These are phyloP conservation scores for Phaeomoniella chlamydospora DNA, from an alignment of 2,329 filamentous ascomycete genomes.

Conservation along the genomic window DNA sequence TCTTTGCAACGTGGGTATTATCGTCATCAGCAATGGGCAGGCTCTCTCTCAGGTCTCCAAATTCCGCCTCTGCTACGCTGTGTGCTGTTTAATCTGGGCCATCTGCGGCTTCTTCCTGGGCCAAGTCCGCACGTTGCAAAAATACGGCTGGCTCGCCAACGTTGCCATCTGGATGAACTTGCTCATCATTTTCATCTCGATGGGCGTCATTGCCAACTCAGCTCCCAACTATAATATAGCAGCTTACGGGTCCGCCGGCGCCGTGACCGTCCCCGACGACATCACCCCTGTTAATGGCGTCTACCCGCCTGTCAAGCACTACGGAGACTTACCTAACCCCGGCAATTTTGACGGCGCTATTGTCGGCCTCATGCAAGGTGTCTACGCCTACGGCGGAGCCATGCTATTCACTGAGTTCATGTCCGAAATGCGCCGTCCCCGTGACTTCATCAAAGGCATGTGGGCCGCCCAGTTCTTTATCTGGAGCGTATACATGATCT, in stretches of 20 bases:
- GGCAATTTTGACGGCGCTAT: constrained; percentile 10
- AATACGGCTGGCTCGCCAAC: constrained; percentile 14
- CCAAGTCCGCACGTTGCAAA: constrained; percentile 15
- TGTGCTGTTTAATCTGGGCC: constrained; percentile 14
- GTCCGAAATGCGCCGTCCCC: constrained; percentile 15
- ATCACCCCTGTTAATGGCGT: constrained; percentile 11
- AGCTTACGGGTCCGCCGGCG: constrained; percentile 14
- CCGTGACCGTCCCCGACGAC: constrained; percentile 9
- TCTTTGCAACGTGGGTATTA: constrained; percentile 15
- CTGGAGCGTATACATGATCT: constrained; percentile 9
- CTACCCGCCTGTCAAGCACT: constrained; percentile 11
- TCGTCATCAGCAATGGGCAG: constrained; percentile 11
- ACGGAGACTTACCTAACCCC: constrained; percentile 9
- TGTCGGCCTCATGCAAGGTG: constrained; percentile 15
- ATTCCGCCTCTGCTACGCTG: constrained; percentile 10
- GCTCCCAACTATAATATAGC: constrained; percentile 14
- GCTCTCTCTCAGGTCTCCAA: constrained; percentile 10
- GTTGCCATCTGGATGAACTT: constrained; percentile 15
- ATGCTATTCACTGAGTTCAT: constrained; percentile 17
- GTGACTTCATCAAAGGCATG: constrained; percentile 11
- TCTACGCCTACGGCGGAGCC: constrained; percentile 17
- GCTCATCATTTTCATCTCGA: constrained; percentile 15
- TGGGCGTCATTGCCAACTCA: constrained; percentile 15
- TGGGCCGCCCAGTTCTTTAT: constrained; percentile 10
- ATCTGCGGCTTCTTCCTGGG: constrained; percentile 13